These are phyloP conservation scores for Monosporascus sp. DNA, from an alignment of 2,329 filamentous ascomycete species.

Conservation along the genomic window DNA sequence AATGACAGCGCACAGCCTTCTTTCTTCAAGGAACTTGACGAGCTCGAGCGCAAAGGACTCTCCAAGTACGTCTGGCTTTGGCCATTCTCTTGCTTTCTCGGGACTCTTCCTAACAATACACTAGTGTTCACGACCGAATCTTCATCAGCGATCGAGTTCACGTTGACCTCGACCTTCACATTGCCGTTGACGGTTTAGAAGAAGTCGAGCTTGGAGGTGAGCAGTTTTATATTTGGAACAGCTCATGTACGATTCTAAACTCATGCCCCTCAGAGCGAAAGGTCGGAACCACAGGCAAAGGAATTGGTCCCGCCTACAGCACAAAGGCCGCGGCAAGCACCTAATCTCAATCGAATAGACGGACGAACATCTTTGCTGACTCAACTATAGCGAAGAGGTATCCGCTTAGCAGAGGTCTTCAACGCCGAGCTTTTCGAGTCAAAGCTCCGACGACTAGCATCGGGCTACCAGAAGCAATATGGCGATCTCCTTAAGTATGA, in stretches of 20 bases:
- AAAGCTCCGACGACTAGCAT: constrained; percentile 56
- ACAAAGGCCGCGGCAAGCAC: constrained; percentile 54
- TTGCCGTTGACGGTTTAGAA: constrained; percentile 6
- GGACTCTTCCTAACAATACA: too few species aligned
- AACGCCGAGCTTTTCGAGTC: constrained; percentile 57
- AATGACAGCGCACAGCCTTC: not conserved
- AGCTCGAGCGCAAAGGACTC: not conserved
- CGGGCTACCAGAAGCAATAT: constrained; percentile 60
- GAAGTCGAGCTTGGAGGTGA: constrained; percentile 1
- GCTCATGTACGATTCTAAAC: too few species aligned
- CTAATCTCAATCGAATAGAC: too few species aligned
- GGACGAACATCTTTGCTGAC: too few species aligned
- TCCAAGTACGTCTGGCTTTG: not conserved
- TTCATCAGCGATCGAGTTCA: not conserved
- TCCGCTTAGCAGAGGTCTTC: constrained; percentile 63
- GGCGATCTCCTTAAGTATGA: constrained; percentile 61
- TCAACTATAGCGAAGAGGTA: constrained; percentile 32
- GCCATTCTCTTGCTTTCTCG: too few species aligned
- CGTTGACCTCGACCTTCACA: constrained; percentile 2
- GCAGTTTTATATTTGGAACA: too few species aligned
- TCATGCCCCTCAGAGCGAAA: not conserved
- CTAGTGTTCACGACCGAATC: not conserved
- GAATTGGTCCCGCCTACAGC: constrained; percentile 41
- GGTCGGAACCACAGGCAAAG: constrained; percentile 42
- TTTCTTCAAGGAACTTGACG: not conserved